Percentiles rank a stretch among this genome's conserved stretches.
These are phyloP conservation scores for Amphichorda felina DNA, from an alignment of 2,329 filamentous ascomycete species.

Conservation along the genomic window DNA sequence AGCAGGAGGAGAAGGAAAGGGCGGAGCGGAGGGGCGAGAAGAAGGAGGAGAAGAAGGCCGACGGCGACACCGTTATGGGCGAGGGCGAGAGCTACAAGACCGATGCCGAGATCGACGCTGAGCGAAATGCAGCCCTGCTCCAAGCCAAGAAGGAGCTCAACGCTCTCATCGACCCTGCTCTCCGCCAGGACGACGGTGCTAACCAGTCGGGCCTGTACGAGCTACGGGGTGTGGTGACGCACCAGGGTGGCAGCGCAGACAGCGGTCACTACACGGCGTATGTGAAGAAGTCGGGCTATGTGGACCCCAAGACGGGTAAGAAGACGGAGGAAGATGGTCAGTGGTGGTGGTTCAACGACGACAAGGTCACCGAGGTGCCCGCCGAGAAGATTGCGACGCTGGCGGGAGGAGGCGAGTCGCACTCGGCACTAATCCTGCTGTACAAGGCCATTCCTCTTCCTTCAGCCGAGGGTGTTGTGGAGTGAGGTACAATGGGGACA, in stretches of 20 bases:
- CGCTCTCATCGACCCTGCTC: constrained; percentile 60
- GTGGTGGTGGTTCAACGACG: constrained; percentile 99
- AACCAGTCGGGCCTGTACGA: constrained; percentile 96
- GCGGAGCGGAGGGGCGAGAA: constrained; percentile 33
- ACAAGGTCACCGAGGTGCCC: constrained; percentile 88
- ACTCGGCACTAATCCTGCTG: constrained; percentile 70
- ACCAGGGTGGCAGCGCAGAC: constrained; percentile 92
- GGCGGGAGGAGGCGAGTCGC: constrained; percentile 78
- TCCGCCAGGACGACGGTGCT: constrained; percentile 66
- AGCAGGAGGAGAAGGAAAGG: constrained; percentile 32
- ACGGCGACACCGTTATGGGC: constrained; percentile 66
- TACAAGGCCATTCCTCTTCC: constrained; percentile 66
- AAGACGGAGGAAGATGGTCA: constrained; percentile 75
- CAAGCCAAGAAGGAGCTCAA: constrained; percentile 82
- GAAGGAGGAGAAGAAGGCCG: constrained; percentile 24
- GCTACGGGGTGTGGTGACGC: constrained; percentile 84
- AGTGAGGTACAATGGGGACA: neutral
- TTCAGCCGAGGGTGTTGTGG: constrained; percentile 32
- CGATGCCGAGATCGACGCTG: constrained; percentile 82
- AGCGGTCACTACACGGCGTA: constrained; percentile 98
- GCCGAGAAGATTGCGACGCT: constrained; percentile 84
- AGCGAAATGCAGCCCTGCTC: constrained; percentile 63
- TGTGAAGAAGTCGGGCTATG: constrained; percentile 74
- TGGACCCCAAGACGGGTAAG: constrained; percentile 68
- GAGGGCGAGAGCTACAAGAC: constrained; percentile 78